Percentiles rank a stretch among this genome's conserved stretches.
Evolutionary conservation across 345 rosid genomes (phyloP).

Genomic region (Syzygium oleosum): DNA sequence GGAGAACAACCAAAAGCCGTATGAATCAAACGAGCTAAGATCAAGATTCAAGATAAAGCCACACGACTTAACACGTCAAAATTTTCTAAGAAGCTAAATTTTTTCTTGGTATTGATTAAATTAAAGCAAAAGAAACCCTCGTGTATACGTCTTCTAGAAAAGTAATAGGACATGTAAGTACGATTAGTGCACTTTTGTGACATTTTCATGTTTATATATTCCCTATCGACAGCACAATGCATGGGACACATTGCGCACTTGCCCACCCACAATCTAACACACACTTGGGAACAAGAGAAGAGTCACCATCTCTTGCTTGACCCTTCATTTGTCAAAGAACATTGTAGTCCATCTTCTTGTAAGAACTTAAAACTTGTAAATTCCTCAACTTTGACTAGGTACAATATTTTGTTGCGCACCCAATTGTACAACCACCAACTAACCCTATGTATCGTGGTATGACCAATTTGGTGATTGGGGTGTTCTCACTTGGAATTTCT

Average conservation of each 20-base stretch:
- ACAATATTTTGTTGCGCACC: neutral
- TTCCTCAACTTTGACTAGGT: neutral
- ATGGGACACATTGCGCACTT: neutral
- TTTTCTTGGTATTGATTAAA: neutral
- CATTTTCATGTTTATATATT: neutral
- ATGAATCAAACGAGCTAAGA: neutral
- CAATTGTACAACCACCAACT: neutral
- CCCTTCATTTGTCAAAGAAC: neutral
- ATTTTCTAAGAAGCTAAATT: neutral
- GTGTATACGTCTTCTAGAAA: neutral
- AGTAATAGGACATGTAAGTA: neutral
- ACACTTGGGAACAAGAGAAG: neutral
- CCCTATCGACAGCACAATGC: neutral
- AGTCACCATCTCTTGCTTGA: neutral
- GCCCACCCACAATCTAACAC: neutral
- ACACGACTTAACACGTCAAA: neutral
- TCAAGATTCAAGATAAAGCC: neutral
- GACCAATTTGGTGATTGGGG: neutral
- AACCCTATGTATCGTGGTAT: neutral
- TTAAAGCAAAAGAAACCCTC: neutral
- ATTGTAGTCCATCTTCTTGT: neutral
- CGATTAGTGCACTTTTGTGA: neutral
- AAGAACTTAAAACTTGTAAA: neutral
- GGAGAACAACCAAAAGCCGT: rapidly evolving
- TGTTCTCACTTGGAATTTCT: neutral